Percentiles rank a stretch among this genome's conserved stretches.
Conservation (phyloP, 83 land plant species). For the Larix sibirica region DNA sequence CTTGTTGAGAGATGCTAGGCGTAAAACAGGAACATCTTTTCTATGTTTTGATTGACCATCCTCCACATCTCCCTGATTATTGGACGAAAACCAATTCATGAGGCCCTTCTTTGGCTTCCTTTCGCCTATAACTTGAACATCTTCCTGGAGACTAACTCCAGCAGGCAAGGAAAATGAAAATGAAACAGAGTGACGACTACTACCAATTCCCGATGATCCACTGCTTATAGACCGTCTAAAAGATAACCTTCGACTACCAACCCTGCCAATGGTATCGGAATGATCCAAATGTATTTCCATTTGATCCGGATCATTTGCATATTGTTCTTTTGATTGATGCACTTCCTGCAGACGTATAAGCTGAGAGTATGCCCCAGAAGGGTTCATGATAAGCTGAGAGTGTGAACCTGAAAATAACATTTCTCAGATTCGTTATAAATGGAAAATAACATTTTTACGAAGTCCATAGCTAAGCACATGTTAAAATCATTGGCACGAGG, state of each 20-base stretch:
- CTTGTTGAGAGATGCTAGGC: slow-evolving; percentile 53
- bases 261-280: slow-evolving; percentile 1
- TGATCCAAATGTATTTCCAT: slow-evolving; percentile 7
- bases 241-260: slow-evolving; percentile 11
- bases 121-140: not conserved
- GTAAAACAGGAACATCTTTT: slow-evolving; percentile 31
- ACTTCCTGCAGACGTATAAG: slow-evolving; percentile 36
- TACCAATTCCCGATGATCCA: slow-evolving; percentile 19
- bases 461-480: not conserved
- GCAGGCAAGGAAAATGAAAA: slow-evolving; percentile 16
- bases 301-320: slow-evolving; percentile 13
- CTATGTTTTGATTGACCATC: not conserved
- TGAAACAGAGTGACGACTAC: slow-evolving; percentile 20
- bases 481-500: not conserved
- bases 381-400: slow-evolving; percentile 30
- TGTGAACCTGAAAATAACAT: slow-evolving; percentile 39
- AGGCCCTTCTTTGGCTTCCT: not conserved
- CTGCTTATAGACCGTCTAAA: slow-evolving; percentile 17
- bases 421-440: not conserved
- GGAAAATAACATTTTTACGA: not conserved
- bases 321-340: slow-evolving; percentile 9
- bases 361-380: slow-evolving; percentile 46
- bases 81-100: slow-evolving; percentile 1
- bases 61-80: not conserved
- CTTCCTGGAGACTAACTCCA: slow-evolving; percentile 3